These are phyloP conservation scores for Hirsutella minnesotensis DNA, from an alignment of 2,329 filamentous ascomycete genomes.

Conservation along the genomic window DNA sequence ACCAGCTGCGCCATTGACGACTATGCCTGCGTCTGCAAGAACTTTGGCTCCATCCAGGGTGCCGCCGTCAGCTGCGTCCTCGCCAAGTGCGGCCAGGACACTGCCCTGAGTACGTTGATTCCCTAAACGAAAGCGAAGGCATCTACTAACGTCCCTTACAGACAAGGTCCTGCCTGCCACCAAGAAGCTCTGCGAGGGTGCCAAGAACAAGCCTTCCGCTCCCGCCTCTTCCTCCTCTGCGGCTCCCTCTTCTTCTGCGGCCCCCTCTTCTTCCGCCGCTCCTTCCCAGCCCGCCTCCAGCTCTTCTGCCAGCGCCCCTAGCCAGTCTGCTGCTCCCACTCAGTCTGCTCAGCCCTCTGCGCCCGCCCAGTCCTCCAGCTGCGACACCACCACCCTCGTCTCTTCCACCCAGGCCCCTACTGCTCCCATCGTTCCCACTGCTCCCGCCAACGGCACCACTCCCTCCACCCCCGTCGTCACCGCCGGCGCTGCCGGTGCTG, in stretches of 20 bases:
- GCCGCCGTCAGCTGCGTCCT: constrained; percentile 17
- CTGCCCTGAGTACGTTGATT: constrained; percentile 19
- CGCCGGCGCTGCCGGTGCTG: constrained; percentile 18
- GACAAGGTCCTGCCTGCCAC: constrained; percentile 19
- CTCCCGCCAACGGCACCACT: constrained; percentile 8
- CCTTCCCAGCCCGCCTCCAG: constrained; percentile 5
- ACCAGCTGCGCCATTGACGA: constrained; percentile 15
- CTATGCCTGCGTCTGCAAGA: constrained; percentile 14
- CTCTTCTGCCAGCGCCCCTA: constrained; percentile 4
- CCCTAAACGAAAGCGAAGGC: too few relatives aligned
- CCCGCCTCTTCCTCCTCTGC: constrained; percentile 3
- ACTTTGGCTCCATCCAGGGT: constrained; percentile 13
- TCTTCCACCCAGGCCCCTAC: constrained; percentile 5
- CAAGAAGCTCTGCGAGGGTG: constrained; percentile 10
- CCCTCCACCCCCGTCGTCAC: constrained; percentile 9
- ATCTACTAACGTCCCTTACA: constrained; percentile 5
- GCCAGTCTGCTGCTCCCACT: background rate
- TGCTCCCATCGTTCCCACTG: constrained; percentile 2
- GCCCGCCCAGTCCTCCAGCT: constrained; percentile 3
- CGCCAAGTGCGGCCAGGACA: constrained; percentile 15
- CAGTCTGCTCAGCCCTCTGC: background rate
- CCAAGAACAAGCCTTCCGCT: background rate
- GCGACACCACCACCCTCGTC: constrained; percentile 5
- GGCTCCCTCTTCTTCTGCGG: constrained; percentile 3
- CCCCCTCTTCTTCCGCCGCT: too few relatives aligned